A percentile compares a stretch with the other conserved stretches of the same genome.
phyloP scores from a whole-genome alignment of 2,329 filamentous ascomycete genomes.

The Ophiostoma triangulosporum region DNA sequence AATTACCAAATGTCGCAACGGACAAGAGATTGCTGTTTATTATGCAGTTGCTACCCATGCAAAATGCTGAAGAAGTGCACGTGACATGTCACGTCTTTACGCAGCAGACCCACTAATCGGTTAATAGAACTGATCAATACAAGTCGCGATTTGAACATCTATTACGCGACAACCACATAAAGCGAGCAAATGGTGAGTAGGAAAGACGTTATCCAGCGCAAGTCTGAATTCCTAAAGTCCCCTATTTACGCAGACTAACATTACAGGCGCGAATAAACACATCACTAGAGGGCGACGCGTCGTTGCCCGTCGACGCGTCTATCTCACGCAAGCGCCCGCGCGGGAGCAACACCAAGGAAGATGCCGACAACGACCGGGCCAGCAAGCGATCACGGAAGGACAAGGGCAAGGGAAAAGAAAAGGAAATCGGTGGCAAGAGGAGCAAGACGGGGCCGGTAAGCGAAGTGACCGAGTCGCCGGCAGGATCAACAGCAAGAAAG shows the following conservation, averaged over 20 bases:
- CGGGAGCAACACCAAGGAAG: background rate
- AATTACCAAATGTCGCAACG: too few species aligned
- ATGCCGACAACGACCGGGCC: background rate
- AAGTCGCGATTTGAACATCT: background rate
- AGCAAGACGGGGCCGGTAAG: background rate
- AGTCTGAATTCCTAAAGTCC: too few species aligned
- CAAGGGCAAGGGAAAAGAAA: background rate
- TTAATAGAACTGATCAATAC: background rate
- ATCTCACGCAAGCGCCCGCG: background rate
- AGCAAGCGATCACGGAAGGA: conserved; percentile 4
- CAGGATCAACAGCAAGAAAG: background rate
- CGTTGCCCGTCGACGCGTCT: background rate
- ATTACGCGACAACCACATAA: background rate
- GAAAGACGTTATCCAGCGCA: background rate
- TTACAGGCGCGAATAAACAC: conserved; percentile 8
- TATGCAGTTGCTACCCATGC: too few species aligned
- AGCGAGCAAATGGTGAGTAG: background rate
- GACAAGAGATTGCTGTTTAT: too few species aligned
- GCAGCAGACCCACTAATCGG: background rate
- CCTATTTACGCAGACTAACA: background rate
- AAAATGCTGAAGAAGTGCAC: too few species aligned
- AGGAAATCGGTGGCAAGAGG: background rate
- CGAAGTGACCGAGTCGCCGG: background rate
- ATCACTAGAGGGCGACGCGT: conserved; percentile 1
- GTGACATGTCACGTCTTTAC: background rate